These are phyloP conservation scores for Vanrija sp. DNA, from an alignment of 1,284 basidiomycete species.

Conservation along the genomic window DNA sequence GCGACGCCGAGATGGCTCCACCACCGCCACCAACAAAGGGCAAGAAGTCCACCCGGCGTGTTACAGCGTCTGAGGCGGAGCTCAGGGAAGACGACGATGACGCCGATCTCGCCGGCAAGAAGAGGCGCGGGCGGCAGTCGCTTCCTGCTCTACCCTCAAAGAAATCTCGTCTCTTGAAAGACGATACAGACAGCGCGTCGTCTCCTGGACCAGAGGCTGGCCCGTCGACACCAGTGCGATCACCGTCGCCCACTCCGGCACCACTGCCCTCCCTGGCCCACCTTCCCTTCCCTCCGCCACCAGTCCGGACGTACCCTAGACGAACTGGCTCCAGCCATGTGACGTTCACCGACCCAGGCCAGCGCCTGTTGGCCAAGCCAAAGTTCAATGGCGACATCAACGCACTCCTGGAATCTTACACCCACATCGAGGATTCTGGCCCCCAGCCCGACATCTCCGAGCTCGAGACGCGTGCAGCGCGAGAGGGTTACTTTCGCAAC, in stretches of 20 bases:
- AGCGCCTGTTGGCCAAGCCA: conserved; percentile 56
- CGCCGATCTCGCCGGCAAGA: neutral
- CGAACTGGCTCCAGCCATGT: conserved; percentile 60
- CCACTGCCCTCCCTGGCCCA: conserved; percentile 38
- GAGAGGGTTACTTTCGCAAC: conserved; percentile 56
- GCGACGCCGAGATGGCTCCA: conserved; percentile 24
- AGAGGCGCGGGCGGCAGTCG: conserved; percentile 27
- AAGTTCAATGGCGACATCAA: conserved; percentile 57
- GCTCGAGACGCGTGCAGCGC: conserved; percentile 52
- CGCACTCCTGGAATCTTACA: conserved; percentile 61
- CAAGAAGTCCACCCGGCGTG: conserved; percentile 21
- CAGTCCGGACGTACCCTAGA: conserved; percentile 54
- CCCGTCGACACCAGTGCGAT: conserved; percentile 14
- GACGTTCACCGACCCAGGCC: conserved; percentile 62
- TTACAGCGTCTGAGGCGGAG: neutral
- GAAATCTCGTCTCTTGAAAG: conserved; percentile 15
- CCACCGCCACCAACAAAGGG: conserved; percentile 23
- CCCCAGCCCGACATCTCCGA: conserved; percentile 45
- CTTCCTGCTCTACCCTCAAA: conserved; percentile 26
- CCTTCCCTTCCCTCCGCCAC: conserved; percentile 33
- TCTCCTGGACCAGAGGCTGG: conserved; percentile 17
- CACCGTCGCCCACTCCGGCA: conserved; percentile 32
- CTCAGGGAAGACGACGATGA: conserved; percentile 6
- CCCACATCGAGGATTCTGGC: conserved; percentile 54
- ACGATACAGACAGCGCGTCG: neutral